These are phyloP conservation scores for Trametes villosa DNA, from an alignment of 768 basidiomycete genomes.

Conservation along the genomic window DNA sequence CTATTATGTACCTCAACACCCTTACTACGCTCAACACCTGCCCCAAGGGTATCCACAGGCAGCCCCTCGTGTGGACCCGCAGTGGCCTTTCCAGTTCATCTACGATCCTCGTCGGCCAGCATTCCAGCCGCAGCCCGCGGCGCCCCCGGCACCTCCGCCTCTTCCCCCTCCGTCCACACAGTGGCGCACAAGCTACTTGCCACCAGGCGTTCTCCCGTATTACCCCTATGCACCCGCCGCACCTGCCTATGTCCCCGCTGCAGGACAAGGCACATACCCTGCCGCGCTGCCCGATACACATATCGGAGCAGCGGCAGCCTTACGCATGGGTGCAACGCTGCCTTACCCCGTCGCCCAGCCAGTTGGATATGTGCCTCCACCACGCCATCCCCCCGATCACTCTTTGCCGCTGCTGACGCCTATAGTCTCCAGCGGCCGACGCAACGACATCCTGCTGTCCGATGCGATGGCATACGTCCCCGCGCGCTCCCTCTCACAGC, in stretches of 20 bases:
- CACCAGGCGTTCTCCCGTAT: background rate
- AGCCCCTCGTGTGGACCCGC: too few relatives aligned
- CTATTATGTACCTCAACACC: too few relatives aligned
- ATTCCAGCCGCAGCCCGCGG: too few relatives aligned
- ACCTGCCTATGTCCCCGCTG: background rate
- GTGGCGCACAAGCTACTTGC: too few relatives aligned
- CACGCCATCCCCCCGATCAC: background rate
- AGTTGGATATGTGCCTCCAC: background rate
- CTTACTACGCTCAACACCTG: too few relatives aligned
- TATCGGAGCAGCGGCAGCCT: background rate
- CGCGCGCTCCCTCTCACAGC: background rate
- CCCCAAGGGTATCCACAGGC: too few relatives aligned
- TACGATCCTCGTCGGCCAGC: too few relatives aligned
- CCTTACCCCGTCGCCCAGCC: background rate
- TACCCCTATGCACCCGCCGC: background rate
- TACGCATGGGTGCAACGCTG: background rate
- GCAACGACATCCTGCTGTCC: background rate
- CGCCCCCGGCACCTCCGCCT: too few relatives aligned
- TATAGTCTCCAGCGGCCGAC: background rate
- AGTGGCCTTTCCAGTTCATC: too few relatives aligned
- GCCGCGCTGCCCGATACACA: background rate
- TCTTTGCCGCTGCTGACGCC: background rate
- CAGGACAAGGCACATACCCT: background rate
- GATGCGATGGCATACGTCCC: background rate
- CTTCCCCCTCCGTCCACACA: too few relatives aligned